Evolutionary conservation across 257 asterid species (phyloP).

Genomic region (Solanum sejunctum): DNA sequence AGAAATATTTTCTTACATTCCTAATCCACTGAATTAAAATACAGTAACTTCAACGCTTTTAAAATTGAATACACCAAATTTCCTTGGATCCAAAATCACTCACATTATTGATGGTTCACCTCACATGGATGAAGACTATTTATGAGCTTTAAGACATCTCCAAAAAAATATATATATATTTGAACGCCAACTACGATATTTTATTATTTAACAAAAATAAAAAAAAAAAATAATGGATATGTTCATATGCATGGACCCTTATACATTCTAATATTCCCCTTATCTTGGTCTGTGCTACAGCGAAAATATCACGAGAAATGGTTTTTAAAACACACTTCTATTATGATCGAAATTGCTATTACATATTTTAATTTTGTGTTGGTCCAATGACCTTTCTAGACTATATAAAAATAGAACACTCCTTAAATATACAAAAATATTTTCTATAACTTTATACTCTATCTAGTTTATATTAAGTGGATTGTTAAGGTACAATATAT

Average conservation of each 20-base stretch:
- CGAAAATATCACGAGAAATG: background rate
- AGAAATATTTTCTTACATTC: background rate
- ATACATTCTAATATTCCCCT: background rate
- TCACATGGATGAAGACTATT: slow-evolving; percentile 18
- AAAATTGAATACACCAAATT: background rate
- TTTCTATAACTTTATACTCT: no score
- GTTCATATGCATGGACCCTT: slow-evolving; percentile 8
- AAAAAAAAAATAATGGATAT: slow-evolving; percentile 7
- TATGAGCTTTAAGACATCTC: slow-evolving; percentile 31
- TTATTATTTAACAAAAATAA: background rate
- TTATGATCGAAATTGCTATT: no score
- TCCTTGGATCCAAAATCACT: background rate
- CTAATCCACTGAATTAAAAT: background rate
- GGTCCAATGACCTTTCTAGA: no score
- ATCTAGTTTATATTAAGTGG: no score
- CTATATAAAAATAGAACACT: no score
- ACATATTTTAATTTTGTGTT: no score
- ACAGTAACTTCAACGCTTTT: background rate
- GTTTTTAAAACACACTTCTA: no score
- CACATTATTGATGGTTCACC: background rate
- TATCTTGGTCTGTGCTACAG: background rate
- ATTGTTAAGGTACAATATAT: no score
- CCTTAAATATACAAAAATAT: no score
- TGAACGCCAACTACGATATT: slow-evolving; percentile 29
- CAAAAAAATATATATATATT: background rate